Conservation (phyloP, 139 green algal genomes). For the Pedinophyceae sp. region DNA sequence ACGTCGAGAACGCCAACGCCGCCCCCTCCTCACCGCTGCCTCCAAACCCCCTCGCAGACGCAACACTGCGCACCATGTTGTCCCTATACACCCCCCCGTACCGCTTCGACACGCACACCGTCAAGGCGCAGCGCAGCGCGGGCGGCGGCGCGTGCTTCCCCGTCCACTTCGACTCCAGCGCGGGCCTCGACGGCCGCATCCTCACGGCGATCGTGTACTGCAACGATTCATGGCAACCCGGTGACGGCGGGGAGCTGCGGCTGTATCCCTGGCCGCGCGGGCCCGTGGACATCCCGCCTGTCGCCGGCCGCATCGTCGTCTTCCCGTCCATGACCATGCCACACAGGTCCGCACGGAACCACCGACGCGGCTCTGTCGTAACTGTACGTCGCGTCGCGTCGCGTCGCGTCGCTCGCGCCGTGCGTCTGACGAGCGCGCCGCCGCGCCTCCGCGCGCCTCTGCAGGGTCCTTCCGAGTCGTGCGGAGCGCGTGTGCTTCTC, state of each 20-base stretch:
- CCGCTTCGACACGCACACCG: conserved; percentile 15
- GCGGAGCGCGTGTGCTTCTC: conserved; percentile 47
- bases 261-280: conserved; percentile 46
- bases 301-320: conserved; percentile 44
- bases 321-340: conserved; percentile 50
- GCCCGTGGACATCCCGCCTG: conserved; percentile 35
- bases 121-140: not conserved
- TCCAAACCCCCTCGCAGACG: conserved; percentile 26
- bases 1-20: conserved; percentile 12
- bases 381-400: not conserved
- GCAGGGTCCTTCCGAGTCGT: conserved; percentile 23
- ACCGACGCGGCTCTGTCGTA: not conserved
- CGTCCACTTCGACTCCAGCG: conserved; percentile 55
- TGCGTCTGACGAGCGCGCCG: not conserved
- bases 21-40: conserved; percentile 24
- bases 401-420: not conserved
- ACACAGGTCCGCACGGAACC: conserved; percentile 20
- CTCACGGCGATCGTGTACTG: conserved; percentile 59
- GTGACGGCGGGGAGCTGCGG: conserved; percentile 37
- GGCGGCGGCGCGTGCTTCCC: conserved; percentile 54
- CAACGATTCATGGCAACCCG: conserved; percentile 32
- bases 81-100: conserved; percentile 34
- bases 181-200: conserved; percentile 30
- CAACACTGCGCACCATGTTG: conserved; percentile 41
- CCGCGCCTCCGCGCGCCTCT: not conserved